Evolutionary conservation across 352 stramenopile species (phyloP).

Genomic region (Phytophthora brassicae): DNA sequence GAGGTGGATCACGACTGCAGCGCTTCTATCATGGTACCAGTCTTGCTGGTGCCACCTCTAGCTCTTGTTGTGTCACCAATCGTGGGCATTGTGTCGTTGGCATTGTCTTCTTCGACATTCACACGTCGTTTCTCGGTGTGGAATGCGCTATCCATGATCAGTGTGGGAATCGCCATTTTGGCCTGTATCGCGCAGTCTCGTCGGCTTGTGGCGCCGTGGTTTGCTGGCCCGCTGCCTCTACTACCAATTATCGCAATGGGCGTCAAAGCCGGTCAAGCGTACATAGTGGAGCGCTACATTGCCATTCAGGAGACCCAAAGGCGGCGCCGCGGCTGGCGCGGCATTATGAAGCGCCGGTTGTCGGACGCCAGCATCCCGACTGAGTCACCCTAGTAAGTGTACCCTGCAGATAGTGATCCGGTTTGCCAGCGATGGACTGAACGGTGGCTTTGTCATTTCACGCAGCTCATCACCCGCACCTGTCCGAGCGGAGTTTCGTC

Average conservation of each 20-base stretch:
- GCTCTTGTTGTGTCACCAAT: conserved; percentile 73
- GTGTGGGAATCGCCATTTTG: conserved; percentile 67
- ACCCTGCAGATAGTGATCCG: neutral
- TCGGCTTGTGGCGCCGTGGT: conserved; percentile 79
- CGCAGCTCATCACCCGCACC: conserved; percentile 28
- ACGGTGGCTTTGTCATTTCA: conserved; percentile 4
- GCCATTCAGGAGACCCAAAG: conserved; percentile 79
- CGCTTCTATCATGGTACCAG: conserved; percentile 71
- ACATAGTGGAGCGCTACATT: conserved; percentile 74
- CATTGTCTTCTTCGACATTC: conserved; percentile 69
- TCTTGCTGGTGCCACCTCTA: conserved; percentile 68
- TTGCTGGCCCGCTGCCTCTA: conserved; percentile 68
- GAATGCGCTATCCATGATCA: conserved; percentile 82
- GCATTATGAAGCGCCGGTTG: conserved; percentile 80
- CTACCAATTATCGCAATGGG: conserved; percentile 67
- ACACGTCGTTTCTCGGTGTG: conserved; percentile 73
- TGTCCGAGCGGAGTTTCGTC: conserved; percentile 26
- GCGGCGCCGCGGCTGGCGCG: conserved; percentile 71
- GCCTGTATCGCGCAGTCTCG: conserved; percentile 64
- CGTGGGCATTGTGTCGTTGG: conserved; percentile 72
- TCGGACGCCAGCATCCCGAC: conserved; percentile 76
- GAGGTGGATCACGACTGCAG: conserved; percentile 70
- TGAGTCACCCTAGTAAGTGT: conserved; percentile 59
- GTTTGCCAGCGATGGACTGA: conserved; percentile 8
- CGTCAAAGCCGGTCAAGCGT: conserved; percentile 69